Conservation (phyloP, 345 rosid genomes). For the Rhodomyrtus tomentosa region DNA sequence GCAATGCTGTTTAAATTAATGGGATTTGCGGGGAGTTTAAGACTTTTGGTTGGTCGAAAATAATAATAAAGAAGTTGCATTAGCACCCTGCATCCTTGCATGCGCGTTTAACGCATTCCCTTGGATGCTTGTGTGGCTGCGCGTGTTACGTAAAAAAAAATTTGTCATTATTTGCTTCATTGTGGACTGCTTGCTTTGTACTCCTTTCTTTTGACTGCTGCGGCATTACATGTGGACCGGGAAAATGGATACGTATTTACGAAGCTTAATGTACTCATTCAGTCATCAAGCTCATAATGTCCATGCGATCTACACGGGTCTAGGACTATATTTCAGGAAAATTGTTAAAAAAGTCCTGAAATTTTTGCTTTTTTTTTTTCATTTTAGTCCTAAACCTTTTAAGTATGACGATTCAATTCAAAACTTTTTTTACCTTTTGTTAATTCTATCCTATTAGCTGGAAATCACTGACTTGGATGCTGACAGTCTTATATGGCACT, state of each 20-base stretch:
- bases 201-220: neutral
- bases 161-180: neutral
- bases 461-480: no score
- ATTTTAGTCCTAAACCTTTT: no score
- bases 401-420: no score
- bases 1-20: neutral
- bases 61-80: neutral
- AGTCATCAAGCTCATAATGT: neutral
- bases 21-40: neutral
- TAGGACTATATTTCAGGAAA: neutral
- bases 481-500: no score
- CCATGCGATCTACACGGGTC: neutral
- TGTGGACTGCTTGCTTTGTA: neutral
- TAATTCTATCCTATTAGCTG: no score
- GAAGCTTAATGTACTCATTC: neutral
- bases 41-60: neutral
- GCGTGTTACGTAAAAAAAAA: neutral
- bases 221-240: neutral
- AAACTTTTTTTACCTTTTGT: no score
- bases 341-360: no score
- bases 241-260: neutral
- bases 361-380: no score
- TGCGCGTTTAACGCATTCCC: conserved; percentile 4
- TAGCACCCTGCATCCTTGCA: neutral
- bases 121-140: neutral